Conservation (phyloP, 202 grass and related monocot genomes). For the Schoenoplectus tabernaemontani region DNA sequence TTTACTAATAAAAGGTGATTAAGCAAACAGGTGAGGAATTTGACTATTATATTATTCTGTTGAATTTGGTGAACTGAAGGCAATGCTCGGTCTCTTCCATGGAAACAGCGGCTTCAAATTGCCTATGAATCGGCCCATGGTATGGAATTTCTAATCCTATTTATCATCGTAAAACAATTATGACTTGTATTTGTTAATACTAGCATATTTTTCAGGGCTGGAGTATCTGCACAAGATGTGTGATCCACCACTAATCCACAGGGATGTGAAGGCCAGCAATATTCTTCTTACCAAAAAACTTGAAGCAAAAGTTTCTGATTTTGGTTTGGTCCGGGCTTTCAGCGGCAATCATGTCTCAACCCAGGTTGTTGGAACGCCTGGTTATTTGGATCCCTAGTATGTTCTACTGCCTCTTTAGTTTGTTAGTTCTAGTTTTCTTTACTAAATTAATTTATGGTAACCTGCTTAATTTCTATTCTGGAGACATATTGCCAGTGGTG, state of each 20-base stretch:
- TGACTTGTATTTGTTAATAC: background rate
- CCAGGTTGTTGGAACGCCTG: conserved; percentile 6
- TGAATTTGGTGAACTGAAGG: background rate
- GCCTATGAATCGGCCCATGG: conserved; percentile 33
- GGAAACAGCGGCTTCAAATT: conserved; percentile 24
- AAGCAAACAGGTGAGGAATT: no score
- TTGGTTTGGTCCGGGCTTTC: conserved; percentile 21
- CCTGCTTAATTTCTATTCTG: no score
- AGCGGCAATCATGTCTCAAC: conserved; percentile 1
- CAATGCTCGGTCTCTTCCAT: background rate
- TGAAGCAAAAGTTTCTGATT: conserved; percentile 32
- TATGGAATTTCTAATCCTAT: background rate
- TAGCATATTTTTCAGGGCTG: background rate
- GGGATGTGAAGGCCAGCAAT: conserved; percentile 28
- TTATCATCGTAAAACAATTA: background rate
- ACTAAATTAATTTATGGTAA: no score
- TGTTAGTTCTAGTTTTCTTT: background rate
- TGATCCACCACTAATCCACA: conserved; percentile 21
- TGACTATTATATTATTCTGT: no score
- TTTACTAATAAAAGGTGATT: no score
- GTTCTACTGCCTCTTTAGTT: background rate
- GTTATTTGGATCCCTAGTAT: conserved; percentile 35
- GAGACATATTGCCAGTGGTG: no score
- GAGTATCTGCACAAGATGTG: conserved; percentile 19
- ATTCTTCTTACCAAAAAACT: conserved; percentile 22